Evolutionary conservation across 139 green algal species (phyloP).

Genomic region (Zygnema cylindricum): DNA sequence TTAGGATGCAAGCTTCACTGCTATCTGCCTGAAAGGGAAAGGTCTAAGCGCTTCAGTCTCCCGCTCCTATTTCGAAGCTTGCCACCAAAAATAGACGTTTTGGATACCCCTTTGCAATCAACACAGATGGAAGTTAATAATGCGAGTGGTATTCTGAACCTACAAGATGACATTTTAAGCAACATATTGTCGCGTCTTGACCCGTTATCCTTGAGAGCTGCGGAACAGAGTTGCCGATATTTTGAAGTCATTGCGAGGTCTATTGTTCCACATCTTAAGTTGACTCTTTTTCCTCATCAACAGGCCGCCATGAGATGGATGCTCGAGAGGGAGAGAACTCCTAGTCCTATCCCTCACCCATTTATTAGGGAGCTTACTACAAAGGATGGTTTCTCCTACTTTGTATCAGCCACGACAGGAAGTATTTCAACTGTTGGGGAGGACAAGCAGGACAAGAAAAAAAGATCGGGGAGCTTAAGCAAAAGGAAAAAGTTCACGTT

Average conservation of each 20-base stretch:
- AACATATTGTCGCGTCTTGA: neutral
- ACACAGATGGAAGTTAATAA: no score
- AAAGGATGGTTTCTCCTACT: slow-evolving; percentile 49
- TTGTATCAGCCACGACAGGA: slow-evolving; percentile 45
- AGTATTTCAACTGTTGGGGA: neutral
- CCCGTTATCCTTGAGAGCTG: neutral
- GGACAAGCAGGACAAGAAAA: neutral
- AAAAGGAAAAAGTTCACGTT: neutral
- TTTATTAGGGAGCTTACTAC: slow-evolving; percentile 30
- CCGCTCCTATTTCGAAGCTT: slow-evolving; percentile 35
- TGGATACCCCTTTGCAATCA: neutral
- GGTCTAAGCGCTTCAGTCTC: slow-evolving; percentile 33
- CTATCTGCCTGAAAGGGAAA: slow-evolving; percentile 17
- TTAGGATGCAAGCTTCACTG: slow-evolving; percentile 32
- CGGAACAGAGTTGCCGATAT: neutral
- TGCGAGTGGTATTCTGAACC: neutral
- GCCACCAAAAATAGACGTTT: slow-evolving; percentile 16
- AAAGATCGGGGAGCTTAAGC: neutral
- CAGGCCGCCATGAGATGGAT: slow-evolving; percentile 61
- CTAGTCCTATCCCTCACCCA: slow-evolving; percentile 1
- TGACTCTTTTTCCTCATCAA: slow-evolving; percentile 53
- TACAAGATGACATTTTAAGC: neutral
- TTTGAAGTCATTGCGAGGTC: neutral
- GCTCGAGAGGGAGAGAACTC: slow-evolving; percentile 65
- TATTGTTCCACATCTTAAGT: neutral